Evolutionary conservation across 306 rosid genomes (phyloP), one percentile per base, ranked within the genome.

Genomic region (Alnus glutinosa): DNA sequence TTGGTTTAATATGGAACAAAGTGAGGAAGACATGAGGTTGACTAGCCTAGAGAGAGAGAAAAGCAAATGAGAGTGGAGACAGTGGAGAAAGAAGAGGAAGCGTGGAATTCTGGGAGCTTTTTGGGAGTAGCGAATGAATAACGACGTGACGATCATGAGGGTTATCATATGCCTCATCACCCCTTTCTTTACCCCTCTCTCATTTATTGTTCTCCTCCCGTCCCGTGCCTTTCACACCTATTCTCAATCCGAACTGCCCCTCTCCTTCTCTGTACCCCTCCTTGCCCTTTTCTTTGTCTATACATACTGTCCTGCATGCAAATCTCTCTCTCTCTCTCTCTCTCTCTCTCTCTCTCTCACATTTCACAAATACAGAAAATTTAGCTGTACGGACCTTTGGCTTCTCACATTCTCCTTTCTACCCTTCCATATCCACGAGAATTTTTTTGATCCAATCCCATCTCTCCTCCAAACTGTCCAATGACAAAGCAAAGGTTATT

Each of bases 71-170:
- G 44, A 73, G 10, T 13, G 64, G 39, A 74, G 46, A 74, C 55
- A 75, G 77, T 18, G 75, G 75, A 63, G 70, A 55, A 62, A 52
- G 77, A 55, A 61, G 30, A 18, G 75, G 83, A 70, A 71, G 89
- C 93, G 88, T 90, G 94, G 94, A 88, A 90, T 94, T 94, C 98
- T 89, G 97, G 97, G 98, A 87, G 97, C 72, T 85, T 86, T 68
- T 90, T 69, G 97, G 98, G 97, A 92, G 90, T 66, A 72, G 96
- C 12, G 85, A 94, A 75, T 83, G 89, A 88, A 94, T 88, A 94
- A 88, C 92, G 98, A 94, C 98, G 90, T 94, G 96, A 92, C 98
- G 96, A 89, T 89, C 76, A 94, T 94, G 97, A 94, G 94, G 90
- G 76, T 86, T 89, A 94, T 94, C 87, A 92, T 94, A 85, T 90